A percentile compares a stretch with the other conserved stretches of the same genome.
Conservation (phyloP, 129 eudicot species). For the Ambrosia trifida region DNA sequence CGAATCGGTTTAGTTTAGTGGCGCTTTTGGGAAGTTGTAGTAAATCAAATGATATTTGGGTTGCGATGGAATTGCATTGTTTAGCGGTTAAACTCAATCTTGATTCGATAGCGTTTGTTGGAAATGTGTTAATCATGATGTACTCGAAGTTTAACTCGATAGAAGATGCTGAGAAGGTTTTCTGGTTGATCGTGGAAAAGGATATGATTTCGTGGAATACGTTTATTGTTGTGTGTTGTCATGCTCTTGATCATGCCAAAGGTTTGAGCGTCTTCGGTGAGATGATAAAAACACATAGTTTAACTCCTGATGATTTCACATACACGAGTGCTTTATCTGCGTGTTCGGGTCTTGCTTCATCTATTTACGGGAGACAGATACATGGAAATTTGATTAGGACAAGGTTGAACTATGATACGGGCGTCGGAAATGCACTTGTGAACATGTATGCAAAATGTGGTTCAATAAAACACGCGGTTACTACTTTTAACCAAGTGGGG, state of each 20-base stretch:
- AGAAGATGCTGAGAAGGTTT: constrained; percentile 55
- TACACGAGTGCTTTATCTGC: constrained; percentile 64
- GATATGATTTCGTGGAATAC: constrained; percentile 83
- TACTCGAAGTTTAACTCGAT: constrained; percentile 52
- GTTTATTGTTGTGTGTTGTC: constrained; percentile 49
- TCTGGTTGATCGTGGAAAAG: constrained; percentile 48
- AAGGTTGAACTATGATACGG: constrained; percentile 46
- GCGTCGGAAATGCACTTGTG: constrained; percentile 67
- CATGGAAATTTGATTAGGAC: constrained; percentile 62
- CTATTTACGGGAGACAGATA: constrained; percentile 62
- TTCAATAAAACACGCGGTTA: constrained; percentile 46
- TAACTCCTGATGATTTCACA: constrained; percentile 61
- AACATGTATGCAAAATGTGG: constrained; percentile 88
- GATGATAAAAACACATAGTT: constrained; percentile 40
- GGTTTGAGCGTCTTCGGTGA: constrained; percentile 48
- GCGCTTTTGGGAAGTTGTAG: constrained; percentile 50
- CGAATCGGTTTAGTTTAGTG: constrained; percentile 62
- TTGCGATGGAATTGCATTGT: constrained; percentile 62
- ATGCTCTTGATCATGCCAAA: constrained; percentile 47
- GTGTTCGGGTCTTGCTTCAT: constrained; percentile 59
- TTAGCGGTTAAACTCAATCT: constrained; percentile 56
- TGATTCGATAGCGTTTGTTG: constrained; percentile 58
- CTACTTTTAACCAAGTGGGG: constrained; percentile 44
- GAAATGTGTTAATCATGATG: constrained; percentile 63
- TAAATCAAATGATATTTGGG: constrained; percentile 32